Conservation (phyloP, 2,329 filamentous ascomycete species). For the Colletotrichum lini region DNA sequence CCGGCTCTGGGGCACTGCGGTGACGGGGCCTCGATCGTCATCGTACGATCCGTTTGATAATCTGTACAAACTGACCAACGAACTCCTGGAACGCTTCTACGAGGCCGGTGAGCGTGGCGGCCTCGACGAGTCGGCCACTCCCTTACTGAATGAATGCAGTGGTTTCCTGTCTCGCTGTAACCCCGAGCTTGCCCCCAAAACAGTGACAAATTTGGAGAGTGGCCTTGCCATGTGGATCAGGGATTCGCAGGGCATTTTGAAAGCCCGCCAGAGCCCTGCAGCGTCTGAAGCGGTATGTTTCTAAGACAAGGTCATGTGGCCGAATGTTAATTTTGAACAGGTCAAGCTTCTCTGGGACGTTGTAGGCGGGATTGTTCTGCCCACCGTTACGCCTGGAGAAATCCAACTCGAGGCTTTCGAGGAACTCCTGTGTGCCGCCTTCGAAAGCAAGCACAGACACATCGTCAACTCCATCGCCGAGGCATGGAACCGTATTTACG, state of each 20-base stretch:
- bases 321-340: slow-evolving; percentile 55
- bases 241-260: slow-evolving; percentile 65
- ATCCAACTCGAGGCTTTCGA: slow-evolving; percentile 69
- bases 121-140: slow-evolving; percentile 53
- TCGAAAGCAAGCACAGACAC: slow-evolving; percentile 69
- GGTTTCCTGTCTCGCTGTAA: slow-evolving; percentile 67
- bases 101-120: slow-evolving; percentile 55
- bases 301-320: slow-evolving; percentile 10
- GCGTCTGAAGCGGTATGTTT: slow-evolving; percentile 63
- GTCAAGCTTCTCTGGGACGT: slow-evolving; percentile 65
- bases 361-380: slow-evolving; percentile 58
- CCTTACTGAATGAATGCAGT: slow-evolving; percentile 68
- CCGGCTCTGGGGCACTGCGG: slow-evolving; percentile 74
- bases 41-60: slow-evolving; percentile 75
- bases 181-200: slow-evolving; percentile 64
- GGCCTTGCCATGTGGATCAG: slow-evolving; percentile 75
- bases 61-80: slow-evolving; percentile 73
- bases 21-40: slow-evolving; percentile 56
- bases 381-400: slow-evolving; percentile 54
- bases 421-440: slow-evolving; percentile 67
- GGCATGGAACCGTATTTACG: slow-evolving; percentile 81
- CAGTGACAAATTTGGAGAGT: slow-evolving; percentile 73
- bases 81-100: slow-evolving; percentile 71
- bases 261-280: slow-evolving; percentile 56
- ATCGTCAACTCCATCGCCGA: slow-evolving; percentile 66